Conservation (phyloP, 805 yeast species). For the Candida andamanensis region DNA sequence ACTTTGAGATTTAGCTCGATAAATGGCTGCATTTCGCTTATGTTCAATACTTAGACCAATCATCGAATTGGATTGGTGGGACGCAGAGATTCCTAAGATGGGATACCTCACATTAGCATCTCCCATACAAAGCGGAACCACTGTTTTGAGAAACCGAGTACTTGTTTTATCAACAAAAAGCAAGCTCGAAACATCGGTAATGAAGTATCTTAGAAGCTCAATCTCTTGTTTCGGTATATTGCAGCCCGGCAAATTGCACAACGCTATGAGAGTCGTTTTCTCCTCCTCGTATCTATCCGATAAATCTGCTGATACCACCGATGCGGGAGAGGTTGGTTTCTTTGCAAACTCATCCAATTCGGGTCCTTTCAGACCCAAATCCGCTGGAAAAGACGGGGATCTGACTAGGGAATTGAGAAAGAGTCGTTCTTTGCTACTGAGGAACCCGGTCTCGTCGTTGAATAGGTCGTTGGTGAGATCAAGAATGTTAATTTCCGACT, state of each 20-base stretch:
- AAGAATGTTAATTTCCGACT: not conserved
- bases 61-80: conserved; percentile 14
- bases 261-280: conserved; percentile 5
- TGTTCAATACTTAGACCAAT: conserved; percentile 2
- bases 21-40: conserved; percentile 8
- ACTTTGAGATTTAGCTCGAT: conserved; percentile 12
- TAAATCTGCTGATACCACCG: conserved; percentile 2
- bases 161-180: conserved; percentile 20
- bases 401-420: conserved; percentile 13
- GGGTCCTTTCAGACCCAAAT: too few relatives aligned
- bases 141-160: conserved; percentile 16
- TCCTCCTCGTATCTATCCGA: conserved; percentile 10
- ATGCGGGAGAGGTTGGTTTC: conserved; percentile 2
- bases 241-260: conserved; percentile 6
- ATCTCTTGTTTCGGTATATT: conserved; percentile 9
- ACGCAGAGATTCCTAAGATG: conserved; percentile 20
- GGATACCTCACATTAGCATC: conserved; percentile 17
- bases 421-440: conserved; percentile 14
- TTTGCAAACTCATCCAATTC: not conserved
- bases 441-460: not conserved
- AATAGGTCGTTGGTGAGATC: conserved; percentile 2
- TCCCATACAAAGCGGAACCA: conserved; percentile 17
- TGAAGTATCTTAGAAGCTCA: conserved; percentile 16
- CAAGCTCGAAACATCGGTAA: conserved; percentile 17
- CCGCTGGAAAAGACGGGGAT: conserved; percentile 6